Conservation (phyloP, 768 basidiomycete species). For the Basidioascus undulatus region DNA sequence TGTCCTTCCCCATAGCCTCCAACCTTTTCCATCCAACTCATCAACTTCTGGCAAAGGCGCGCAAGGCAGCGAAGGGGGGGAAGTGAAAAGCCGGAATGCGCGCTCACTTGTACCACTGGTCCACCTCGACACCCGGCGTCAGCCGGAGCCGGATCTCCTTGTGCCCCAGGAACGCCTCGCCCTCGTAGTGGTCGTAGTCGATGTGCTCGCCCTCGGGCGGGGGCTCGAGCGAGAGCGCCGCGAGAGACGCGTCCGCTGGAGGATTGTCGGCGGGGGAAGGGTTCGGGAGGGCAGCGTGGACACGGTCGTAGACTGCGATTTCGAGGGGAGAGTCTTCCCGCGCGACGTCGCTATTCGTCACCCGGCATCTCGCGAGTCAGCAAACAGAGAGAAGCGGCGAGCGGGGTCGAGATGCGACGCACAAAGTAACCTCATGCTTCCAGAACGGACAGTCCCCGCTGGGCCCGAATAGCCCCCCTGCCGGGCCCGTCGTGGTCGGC, state of each 20-base stretch:
- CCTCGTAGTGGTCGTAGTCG: constrained; percentile 28
- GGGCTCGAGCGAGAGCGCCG: no score
- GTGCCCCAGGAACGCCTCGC: constrained; percentile 72
- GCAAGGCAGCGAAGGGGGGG: not conserved
- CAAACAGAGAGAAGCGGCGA: not conserved
- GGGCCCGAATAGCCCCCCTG: constrained; percentile 8
- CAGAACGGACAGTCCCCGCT: constrained; percentile 68
- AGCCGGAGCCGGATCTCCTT: constrained; percentile 76
- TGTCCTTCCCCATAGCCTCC: constrained; percentile 13
- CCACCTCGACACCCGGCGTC: constrained; percentile 78
- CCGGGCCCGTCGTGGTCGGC: not conserved
- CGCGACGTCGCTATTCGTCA: constrained; percentile 56
- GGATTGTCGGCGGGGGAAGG: no score
- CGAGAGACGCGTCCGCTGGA: no score
- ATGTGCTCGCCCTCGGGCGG: no score
- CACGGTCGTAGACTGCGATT: constrained; percentile 72
- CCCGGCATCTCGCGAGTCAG: constrained; percentile 2
- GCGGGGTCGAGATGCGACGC: constrained; percentile 19
- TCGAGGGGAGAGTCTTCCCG: constrained; percentile 60
- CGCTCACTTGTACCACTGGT: constrained; percentile 89
- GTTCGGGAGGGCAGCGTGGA: no score
- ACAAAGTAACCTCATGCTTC: constrained; percentile 99
- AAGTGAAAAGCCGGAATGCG: not conserved
- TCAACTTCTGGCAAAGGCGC: not conserved
- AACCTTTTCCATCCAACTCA: no score